Conservation (phyloP, 2,329 filamentous ascomycete genomes). For the Cytospora schulzeri region DNA sequence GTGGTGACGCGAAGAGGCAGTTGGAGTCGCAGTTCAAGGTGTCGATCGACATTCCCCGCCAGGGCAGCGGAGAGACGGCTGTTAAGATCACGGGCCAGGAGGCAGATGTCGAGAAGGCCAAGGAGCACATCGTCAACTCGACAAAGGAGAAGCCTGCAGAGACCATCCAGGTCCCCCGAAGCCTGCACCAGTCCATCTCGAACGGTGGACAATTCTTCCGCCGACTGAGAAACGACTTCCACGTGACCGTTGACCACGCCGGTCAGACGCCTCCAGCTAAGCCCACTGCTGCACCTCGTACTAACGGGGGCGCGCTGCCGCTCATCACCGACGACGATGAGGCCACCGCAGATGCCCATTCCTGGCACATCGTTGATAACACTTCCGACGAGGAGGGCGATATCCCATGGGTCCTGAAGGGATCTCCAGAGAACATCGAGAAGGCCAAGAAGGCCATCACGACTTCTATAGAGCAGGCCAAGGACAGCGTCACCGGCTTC, state of each 20-base stretch:
- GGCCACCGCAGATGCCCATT: slow-evolving; percentile 66
- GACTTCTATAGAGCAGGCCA: slow-evolving; percentile 72
- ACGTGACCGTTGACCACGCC: slow-evolving; percentile 89
- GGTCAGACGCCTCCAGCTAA: slow-evolving; percentile 76
- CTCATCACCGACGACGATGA: slow-evolving; percentile 87
- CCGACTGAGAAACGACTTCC: slow-evolving; percentile 79
- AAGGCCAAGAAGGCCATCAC: slow-evolving; percentile 79
- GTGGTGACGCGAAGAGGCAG: slow-evolving; percentile 81
- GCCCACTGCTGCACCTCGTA: slow-evolving; percentile 57
- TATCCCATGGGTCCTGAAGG: slow-evolving; percentile 88
- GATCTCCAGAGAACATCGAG: slow-evolving; percentile 73
- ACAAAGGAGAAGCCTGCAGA: slow-evolving; percentile 87
- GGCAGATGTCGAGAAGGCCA: slow-evolving; percentile 79
- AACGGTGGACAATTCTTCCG: slow-evolving; percentile 88
- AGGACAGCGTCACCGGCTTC: slow-evolving; percentile 77
- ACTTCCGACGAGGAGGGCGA: slow-evolving; percentile 64
- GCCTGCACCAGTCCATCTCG: slow-evolving; percentile 79
- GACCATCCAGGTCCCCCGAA: slow-evolving; percentile 80
- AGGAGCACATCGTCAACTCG: slow-evolving; percentile 77
- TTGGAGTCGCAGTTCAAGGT: slow-evolving; percentile 87
- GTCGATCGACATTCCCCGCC: slow-evolving; percentile 85
- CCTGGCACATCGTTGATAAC: slow-evolving; percentile 78
- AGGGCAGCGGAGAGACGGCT: slow-evolving; percentile 79
- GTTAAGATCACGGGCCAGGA: slow-evolving; percentile 84
- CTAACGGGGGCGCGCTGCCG: slow-evolving; percentile 70